Evolutionary conservation across 306 rosid species (phyloP).

Genomic region (Fragaria nilgerrensis): DNA sequence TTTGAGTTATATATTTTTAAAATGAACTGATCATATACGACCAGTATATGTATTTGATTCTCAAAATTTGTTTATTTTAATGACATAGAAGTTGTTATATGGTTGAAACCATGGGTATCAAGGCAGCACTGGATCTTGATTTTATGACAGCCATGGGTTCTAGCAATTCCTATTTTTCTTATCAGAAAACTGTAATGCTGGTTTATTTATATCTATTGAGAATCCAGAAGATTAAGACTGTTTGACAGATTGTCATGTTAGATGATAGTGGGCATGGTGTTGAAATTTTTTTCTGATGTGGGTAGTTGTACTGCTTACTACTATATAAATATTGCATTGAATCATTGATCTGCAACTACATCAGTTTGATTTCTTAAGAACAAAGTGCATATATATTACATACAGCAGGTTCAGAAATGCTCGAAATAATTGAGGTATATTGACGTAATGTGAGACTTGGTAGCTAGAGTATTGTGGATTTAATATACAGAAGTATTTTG

Average conservation of each 20-base stretch:
- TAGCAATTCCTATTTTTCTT: neutral
- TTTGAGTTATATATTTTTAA: neutral
- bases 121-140: conserved; percentile 13
- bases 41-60: neutral
- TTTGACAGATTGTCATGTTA: neutral
- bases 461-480: too few relatives aligned
- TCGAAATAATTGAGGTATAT: neutral
- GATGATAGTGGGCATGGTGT: neutral
- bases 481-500: too few relatives aligned
- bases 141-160: conserved; percentile 22
- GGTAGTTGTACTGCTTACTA: neutral
- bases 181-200: neutral
- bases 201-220: neutral
- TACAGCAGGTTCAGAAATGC: neutral
- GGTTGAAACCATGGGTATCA: neutral
- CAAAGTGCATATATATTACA: too few relatives aligned
- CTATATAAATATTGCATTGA: neutral
- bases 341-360: neutral
- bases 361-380: neutral
- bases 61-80: neutral
- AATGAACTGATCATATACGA: neutral
- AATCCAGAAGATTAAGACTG: neutral
- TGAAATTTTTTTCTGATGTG: neutral
- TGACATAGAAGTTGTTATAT: neutral
- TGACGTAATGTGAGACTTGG: too few relatives aligned